A percentile compares a stretch with the other conserved stretches of the same genome.
Conservation (phyloP, 805 yeast species). For the Sugiyamaella chiloensis region DNA sequence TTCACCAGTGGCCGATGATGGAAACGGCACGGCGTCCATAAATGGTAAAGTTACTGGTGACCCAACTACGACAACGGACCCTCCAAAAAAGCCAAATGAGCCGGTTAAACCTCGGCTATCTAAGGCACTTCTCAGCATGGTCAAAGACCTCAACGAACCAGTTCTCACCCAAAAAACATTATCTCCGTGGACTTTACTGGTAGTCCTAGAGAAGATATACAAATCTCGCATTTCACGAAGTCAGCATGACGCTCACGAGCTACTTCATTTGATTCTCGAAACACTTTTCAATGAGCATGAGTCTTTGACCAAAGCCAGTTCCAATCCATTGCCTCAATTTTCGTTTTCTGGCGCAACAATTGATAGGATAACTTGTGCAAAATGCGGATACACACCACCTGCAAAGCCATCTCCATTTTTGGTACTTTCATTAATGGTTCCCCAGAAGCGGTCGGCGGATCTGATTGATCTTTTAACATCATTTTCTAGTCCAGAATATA, state of each 20-base stretch:
- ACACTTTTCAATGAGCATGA: conserved; percentile 66
- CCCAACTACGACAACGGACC: not conserved
- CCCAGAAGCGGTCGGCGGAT: conserved; percentile 47
- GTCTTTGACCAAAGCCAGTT: conserved; percentile 10
- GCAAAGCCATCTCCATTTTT: conserved; percentile 58
- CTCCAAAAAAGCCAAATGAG: not conserved
- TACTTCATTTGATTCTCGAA: conserved; percentile 76
- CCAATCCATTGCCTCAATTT: conserved; percentile 49
- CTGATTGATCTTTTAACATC: conserved; percentile 54
- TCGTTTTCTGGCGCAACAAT: conserved; percentile 71
- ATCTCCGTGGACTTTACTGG: conserved; percentile 77
- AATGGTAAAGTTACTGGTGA: not conserved
- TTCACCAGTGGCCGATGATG: not conserved
- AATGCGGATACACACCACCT: conserved; percentile 60
- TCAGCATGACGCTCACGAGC: conserved; percentile 96
- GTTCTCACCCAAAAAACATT: conserved; percentile 50
- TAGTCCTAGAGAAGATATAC: conserved; percentile 67
- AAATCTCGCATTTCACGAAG: conserved; percentile 69
- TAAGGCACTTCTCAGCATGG: conserved; percentile 21
- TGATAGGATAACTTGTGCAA: conserved; percentile 66
- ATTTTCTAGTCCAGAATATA: conserved; percentile 63
- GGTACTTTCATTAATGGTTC: conserved; percentile 73
- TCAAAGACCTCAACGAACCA: conserved; percentile 56
- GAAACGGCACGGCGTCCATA: not conserved
- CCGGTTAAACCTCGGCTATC: conserved; percentile 21